phyloP scores from a whole-genome alignment of 2,329 filamentous ascomycete genomes.

The Thielaviopsis populi region DNA sequence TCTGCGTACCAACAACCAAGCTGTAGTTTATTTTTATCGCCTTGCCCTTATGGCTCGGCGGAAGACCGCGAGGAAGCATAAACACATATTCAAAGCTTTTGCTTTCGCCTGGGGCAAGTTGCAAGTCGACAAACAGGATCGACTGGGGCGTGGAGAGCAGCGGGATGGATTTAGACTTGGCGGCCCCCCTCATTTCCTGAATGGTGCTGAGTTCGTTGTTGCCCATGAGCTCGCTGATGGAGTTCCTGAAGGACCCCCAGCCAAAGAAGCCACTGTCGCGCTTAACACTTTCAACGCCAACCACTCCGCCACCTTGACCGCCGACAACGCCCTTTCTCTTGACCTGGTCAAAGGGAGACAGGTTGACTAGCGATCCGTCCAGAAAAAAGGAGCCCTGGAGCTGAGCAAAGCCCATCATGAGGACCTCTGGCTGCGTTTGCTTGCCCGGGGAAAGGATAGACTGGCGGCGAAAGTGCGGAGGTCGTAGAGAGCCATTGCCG shows the following conservation, averaged over 20 bases:
- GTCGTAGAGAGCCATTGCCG: conserved; percentile 22
- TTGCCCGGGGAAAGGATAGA: conserved; percentile 28
- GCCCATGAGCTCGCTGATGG: conserved; percentile 74
- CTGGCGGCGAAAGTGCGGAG: conserved; percentile 33
- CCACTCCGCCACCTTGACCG: conserved; percentile 72
- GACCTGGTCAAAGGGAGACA: conserved; percentile 83
- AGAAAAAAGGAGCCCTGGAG: conserved; percentile 82
- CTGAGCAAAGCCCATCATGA: conserved; percentile 98
- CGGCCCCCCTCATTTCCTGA: conserved; percentile 82
- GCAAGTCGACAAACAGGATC: conserved; percentile 85
- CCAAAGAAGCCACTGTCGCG: conserved; percentile 66
- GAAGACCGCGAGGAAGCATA: conserved; percentile 71
- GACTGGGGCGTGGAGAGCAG: conserved; percentile 91
- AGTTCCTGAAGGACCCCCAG: conserved; percentile 78
- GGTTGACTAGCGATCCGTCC: conserved; percentile 80
- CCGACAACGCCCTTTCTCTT: conserved; percentile 87
- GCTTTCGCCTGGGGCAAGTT: conserved; percentile 76
- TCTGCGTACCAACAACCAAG: conserved; percentile 79
- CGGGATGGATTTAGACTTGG: conserved; percentile 74
- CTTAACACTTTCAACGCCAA: conserved; percentile 61
- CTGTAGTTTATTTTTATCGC: conserved; percentile 90
- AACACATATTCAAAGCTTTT: conserved; percentile 78
- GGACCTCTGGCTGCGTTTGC: conserved; percentile 48
- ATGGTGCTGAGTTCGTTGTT: conserved; percentile 80
- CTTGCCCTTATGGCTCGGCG: conserved; percentile 78